Percentiles rank a stretch among this genome's conserved stretches.
Conservation (phyloP, 306 rosid species). For the Sophora flavescens region DNA sequence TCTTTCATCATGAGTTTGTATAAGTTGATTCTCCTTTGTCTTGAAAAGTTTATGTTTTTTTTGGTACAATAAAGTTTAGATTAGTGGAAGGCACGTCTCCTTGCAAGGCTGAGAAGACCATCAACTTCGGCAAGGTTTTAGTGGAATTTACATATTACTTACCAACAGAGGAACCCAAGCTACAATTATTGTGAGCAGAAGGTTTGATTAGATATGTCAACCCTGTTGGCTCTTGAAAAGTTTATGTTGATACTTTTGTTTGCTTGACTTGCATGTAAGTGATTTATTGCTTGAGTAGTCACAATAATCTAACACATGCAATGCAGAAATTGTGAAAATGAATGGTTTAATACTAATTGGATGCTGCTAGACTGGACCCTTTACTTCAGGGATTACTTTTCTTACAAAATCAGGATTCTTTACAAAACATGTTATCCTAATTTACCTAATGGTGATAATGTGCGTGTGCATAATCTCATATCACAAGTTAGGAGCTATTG, state of each 20-base stretch:
- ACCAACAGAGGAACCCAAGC: too few relatives aligned
- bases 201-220: too few relatives aligned
- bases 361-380: constrained; percentile 22
- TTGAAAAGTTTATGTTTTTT: too few relatives aligned
- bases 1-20: too few relatives aligned
- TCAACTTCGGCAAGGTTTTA: too few relatives aligned
- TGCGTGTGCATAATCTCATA: not conserved
- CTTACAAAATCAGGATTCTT: not conserved
- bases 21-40: too few relatives aligned
- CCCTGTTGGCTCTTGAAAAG: too few relatives aligned
- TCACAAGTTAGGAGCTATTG: not conserved
- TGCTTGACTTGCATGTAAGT: constrained; percentile 15
- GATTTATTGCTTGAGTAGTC: constrained; percentile 2
- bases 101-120: too few relatives aligned
- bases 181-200: too few relatives aligned
- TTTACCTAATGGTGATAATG: not conserved
- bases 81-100: too few relatives aligned
- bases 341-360: constrained; percentile 7
- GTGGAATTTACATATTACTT: too few relatives aligned
- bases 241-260: constrained; percentile 20
- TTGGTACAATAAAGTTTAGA: too few relatives aligned
- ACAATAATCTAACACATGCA: constrained; percentile 14
- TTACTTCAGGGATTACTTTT: not conserved
- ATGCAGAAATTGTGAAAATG: not conserved
- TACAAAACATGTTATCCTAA: not conserved